These are phyloP conservation scores for Besnoitia besnoiti DNA, from an alignment of 169 alveolate genomes.

Conservation along the genomic window DNA sequence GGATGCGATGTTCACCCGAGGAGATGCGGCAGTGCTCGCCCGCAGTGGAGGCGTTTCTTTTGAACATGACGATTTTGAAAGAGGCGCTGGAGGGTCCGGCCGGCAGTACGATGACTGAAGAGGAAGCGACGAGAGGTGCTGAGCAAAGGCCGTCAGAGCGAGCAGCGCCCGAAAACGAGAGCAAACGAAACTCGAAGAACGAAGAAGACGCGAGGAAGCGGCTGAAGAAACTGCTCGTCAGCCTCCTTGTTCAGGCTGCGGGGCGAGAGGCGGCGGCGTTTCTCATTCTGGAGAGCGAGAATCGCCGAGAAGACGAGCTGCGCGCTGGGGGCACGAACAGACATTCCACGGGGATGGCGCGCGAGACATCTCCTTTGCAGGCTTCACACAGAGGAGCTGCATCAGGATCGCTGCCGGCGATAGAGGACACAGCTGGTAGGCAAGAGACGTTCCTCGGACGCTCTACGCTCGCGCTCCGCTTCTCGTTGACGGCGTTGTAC, in stretches of 20 bases:
- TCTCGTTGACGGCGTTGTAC: not conserved
- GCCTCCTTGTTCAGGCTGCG: not conserved
- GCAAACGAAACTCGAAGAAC: not conserved
- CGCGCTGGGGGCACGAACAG: too few species aligned
- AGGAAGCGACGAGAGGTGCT: not conserved
- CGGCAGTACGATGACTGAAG: not conserved
- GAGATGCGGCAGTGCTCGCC: not conserved
- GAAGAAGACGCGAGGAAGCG: not conserved
- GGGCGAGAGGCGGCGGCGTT: slow-evolving; percentile 6
- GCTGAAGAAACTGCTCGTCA: not conserved
- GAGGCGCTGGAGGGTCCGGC: not conserved
- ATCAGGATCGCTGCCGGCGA: not conserved
- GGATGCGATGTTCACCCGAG: not conserved
- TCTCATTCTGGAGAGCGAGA: not conserved
- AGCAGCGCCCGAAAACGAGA: not conserved
- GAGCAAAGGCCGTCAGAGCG: not conserved
- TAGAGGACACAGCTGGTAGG: not conserved
- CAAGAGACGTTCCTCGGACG: not conserved
- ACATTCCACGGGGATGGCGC: not conserved
- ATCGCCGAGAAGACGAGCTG: not conserved
- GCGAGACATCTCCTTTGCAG: not conserved
- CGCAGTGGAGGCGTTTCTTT: not conserved
- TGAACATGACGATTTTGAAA: not conserved
- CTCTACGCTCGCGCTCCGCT: not conserved
- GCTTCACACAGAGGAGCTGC: not conserved